A percentile compares a stretch with the other conserved stretches of the same genome.
Conservation (phyloP, 2,329 filamentous ascomycete species). For the Colletotrichum salicis region DNA sequence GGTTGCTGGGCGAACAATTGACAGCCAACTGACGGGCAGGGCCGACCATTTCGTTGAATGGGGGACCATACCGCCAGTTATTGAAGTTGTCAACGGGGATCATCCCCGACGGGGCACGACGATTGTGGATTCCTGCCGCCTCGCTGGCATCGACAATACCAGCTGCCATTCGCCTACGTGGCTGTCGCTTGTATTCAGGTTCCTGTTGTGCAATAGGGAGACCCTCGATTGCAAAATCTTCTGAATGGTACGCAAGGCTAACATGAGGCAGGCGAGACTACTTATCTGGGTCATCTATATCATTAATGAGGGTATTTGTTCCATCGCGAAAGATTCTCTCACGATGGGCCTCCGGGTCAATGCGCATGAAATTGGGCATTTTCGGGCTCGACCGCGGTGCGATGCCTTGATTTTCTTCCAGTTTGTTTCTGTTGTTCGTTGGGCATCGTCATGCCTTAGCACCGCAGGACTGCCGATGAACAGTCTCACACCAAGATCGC, state of each 20-base stretch:
- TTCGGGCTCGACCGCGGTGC: neutral
- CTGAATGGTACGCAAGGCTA: neutral
- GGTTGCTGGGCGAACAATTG: neutral
- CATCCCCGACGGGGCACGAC: neutral
- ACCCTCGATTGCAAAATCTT: neutral
- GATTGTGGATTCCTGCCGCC: constrained; percentile 3
- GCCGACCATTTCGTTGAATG: neutral
- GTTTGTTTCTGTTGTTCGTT: neutral
- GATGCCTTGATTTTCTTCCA: neutral
- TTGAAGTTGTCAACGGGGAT: constrained; percentile 17
- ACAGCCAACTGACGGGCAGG: neutral
- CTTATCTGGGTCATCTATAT: neutral
- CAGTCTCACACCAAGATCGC: neutral
- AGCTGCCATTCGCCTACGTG: constrained; percentile 21
- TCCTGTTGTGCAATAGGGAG: neutral
- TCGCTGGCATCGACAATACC: constrained; percentile 10
- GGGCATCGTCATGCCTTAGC: neutral
- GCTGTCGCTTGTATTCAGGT: neutral
- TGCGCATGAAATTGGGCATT: constrained; percentile 11
- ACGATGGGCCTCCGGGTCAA: neutral
- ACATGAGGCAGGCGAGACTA: neutral
- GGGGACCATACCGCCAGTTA: neutral
- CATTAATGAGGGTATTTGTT: neutral
- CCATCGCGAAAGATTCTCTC: neutral
- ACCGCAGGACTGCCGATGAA: neutral